A percentile compares a stretch with the other conserved stretches of the same genome.
Evolutionary conservation across 169 alveolate species (phyloP).

Genomic region (Babesia ovata): DNA sequence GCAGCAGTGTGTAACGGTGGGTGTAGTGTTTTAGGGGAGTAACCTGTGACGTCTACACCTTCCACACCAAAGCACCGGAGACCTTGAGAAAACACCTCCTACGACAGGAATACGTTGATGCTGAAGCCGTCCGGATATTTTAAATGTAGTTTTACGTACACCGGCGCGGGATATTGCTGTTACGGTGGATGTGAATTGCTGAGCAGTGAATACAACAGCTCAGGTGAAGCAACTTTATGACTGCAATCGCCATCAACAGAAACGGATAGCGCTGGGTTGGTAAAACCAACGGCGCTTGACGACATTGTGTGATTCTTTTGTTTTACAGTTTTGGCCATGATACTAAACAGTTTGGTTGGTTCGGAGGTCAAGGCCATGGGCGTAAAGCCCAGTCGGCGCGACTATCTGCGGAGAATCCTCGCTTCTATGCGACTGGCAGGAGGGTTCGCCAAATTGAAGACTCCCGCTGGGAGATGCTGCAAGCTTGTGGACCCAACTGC

Average conservation of each 20-base stretch:
- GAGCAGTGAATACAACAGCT: no score
- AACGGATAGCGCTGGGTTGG: background rate
- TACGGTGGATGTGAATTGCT: background rate
- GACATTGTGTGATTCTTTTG: background rate
- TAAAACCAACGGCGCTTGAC: background rate
- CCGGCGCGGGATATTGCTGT: background rate
- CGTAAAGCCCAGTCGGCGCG: constrained; percentile 1
- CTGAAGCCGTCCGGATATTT: background rate
- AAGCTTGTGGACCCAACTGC: background rate
- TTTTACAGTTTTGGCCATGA: background rate
- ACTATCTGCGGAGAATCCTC: constrained; percentile 7
- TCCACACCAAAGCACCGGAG: no score
- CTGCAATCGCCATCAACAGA: background rate
- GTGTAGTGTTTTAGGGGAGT: no score
- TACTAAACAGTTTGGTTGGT: background rate
- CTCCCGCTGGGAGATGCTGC: constrained; percentile 4
- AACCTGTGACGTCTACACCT: no score
- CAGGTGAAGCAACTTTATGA: background rate
- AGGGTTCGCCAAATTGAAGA: background rate
- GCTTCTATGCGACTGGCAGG: background rate
- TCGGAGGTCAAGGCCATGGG: background rate
- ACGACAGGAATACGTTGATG: no score
- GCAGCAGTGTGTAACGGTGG: no score
- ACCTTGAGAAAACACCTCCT: no score
- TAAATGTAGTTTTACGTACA: background rate